Percentiles rank a stretch among this genome's conserved stretches.
These are phyloP conservation scores for Paspalum vaginatum DNA, from an alignment of 176 grass and related monocot species.

Conservation along the genomic window DNA sequence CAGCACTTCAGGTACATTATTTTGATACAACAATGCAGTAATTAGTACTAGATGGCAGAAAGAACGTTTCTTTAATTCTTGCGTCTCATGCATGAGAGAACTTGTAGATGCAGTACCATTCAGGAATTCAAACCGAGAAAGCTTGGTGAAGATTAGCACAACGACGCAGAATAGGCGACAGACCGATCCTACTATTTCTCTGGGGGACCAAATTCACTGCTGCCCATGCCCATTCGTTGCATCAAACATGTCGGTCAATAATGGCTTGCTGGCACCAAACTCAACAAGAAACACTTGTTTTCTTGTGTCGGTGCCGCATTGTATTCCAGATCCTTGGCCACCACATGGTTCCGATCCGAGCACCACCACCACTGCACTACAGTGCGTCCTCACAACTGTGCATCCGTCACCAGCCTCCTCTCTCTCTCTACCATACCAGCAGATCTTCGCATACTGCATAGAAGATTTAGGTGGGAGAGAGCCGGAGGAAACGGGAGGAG, in stretches of 20 bases:
- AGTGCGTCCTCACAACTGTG: not conserved
- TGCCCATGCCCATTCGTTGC: not conserved
- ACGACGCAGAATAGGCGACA: not conserved
- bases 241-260: conserved; percentile 38
- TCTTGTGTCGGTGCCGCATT: not conserved
- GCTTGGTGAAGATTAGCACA: not conserved
- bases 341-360: not conserved
- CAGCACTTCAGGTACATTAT: not conserved
- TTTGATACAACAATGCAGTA: not conserved
- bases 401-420: conserved; percentile 29
- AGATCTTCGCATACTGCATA: not conserved
- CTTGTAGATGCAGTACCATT: not conserved
- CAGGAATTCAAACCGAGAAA: not conserved
- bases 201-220: conserved; percentile 18
- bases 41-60: not conserved
- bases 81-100: not conserved
- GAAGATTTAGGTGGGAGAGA: not conserved
- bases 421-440: conserved; percentile 27
- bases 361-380: not conserved
- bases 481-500: not conserved
- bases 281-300: not conserved
- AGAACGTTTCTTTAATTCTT: not conserved
- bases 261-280: conserved; percentile 7
- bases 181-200: not conserved
- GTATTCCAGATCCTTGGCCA: not conserved